phyloP scores from a whole-genome alignment of 1,284 basidiomycete genomes.

The Agaricales sp. region DNA sequence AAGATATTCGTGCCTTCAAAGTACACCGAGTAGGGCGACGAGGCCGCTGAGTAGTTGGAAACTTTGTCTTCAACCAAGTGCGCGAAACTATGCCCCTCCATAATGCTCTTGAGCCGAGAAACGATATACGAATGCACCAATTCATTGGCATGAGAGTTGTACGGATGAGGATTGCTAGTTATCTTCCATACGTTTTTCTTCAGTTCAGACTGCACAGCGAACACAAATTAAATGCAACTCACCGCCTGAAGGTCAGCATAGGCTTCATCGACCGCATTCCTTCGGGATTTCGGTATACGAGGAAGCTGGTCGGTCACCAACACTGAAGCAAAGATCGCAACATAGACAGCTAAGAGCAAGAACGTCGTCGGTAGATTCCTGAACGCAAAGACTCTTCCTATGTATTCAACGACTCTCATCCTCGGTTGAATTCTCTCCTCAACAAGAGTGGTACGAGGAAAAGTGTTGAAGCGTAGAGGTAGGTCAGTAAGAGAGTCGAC shows the following conservation, averaged over 20 bases:
- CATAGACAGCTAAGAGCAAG: conserved; percentile 41
- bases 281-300: conserved; percentile 32
- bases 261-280: conserved; percentile 46
- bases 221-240: conserved; percentile 12
- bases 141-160: conserved; percentile 68
- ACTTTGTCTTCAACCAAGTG: conserved; percentile 44
- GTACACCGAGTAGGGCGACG: conserved; percentile 31
- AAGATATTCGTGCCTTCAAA: conserved; percentile 69
- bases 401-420: neutral
- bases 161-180: conserved; percentile 59
- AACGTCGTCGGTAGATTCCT: conserved; percentile 38
- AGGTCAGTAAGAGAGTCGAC: too few species aligned
- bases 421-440: too few species aligned
- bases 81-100: conserved; percentile 29
- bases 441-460: too few species aligned
- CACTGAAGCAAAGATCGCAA: conserved; percentile 39
- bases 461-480: too few species aligned
- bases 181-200: conserved; percentile 40
- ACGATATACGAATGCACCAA: conserved; percentile 50
- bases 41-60: conserved; percentile 31
- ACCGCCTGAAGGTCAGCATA: conserved; percentile 53
- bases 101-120: conserved; percentile 37
- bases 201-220: too few species aligned
- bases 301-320: conserved; percentile 45
- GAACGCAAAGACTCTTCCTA: conserved; percentile 19